Base-by-base conservation (phyloP, 805 yeast species). In the Wickerhamiella azyma region DNA sequence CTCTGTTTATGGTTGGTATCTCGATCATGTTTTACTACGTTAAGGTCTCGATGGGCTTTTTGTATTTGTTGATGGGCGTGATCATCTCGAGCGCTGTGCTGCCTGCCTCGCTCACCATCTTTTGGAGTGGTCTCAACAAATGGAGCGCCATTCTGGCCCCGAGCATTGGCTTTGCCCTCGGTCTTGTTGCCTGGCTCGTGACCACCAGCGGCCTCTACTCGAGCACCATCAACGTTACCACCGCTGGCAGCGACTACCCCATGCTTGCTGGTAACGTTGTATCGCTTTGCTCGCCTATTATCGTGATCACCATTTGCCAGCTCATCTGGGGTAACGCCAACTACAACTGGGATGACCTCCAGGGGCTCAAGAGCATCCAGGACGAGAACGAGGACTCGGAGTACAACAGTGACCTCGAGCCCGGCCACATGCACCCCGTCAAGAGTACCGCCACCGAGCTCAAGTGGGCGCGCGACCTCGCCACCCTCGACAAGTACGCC, bases 181-280 rank as follows among this genome's bases (percentile, higher is more conserved):
- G 94, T 3, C 70, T 88, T 30, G 75, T 78, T 66, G 67, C 85
- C 3, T 81, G 88, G 85, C 52, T 65, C 30, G 69, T 63, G 3
- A 60, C 63, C 40, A 61, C 71, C 8, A 56, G 65, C 37, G 57
- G 61, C 5, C 56, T 62, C 37, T 54, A 59, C 13, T 35, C 74
- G 76, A 45, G 43, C 33, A 13, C 59, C 73, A 57, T 80, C 83
- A 3, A 66, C 76, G 55, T 72, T 74, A 60, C 68, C 58, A 48
- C 74, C 60, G 65, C 62, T 47, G 92, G 89, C 53, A 74, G 71
- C 52, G 94, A 88, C 61, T 74, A 83, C 59, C 81, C 96, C 36
- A 88, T 88, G 96, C 70, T 85, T 51, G 78, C 80, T 2, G 96
- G 95, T 50, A 86, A 86, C 62, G 77, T 85, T 40, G 86, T 85